These are phyloP conservation scores for Colletotrichum eleusines DNA, from an alignment of 2,329 filamentous ascomycete genomes.

Conservation along the genomic window DNA sequence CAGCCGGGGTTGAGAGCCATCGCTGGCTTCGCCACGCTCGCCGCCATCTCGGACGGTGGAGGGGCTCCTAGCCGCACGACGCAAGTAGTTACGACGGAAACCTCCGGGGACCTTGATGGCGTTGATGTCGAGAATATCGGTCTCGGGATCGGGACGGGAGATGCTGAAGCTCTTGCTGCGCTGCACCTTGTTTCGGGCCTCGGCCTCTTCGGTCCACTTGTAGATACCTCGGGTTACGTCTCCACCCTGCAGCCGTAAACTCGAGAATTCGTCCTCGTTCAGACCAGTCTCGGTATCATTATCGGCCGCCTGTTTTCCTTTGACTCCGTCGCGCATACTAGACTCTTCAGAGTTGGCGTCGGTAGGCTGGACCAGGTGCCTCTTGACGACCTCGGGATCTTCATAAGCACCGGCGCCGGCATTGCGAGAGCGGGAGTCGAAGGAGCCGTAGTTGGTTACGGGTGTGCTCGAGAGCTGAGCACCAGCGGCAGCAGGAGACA, in stretches of 20 bases:
- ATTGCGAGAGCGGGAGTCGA: conserved; percentile 74
- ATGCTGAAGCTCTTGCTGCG: conserved; percentile 91
- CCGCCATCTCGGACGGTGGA: conserved; percentile 55
- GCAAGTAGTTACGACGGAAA: conserved; percentile 90
- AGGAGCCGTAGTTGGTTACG: conserved; percentile 83
- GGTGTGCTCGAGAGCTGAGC: conserved; percentile 64
- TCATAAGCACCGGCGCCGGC: conserved; percentile 75
- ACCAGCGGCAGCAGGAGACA: conserved; percentile 59
- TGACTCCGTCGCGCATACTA: conserved; percentile 57
- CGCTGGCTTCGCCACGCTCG: conserved; percentile 52
- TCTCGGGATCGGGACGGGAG: conserved; percentile 81
- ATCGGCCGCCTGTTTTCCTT: conserved; percentile 66
- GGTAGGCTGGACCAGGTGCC: conserved; percentile 83
- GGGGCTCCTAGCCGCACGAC: conserved; percentile 78
- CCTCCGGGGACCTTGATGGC: conserved; percentile 94
- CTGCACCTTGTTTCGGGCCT: conserved; percentile 75
- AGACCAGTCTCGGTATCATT: conserved; percentile 51
- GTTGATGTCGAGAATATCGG: conserved; percentile 85
- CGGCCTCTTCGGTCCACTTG: conserved; percentile 92
- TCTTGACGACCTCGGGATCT: conserved; percentile 90
- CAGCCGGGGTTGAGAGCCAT: conserved; percentile 67
- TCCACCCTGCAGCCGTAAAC: conserved; percentile 90
- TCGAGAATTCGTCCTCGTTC: conserved; percentile 89
- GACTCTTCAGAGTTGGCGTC: conserved; percentile 63
- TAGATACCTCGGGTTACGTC: conserved; percentile 97